Conservation (phyloP, 75 land plant species). For the Ceratopteris richardii region DNA sequence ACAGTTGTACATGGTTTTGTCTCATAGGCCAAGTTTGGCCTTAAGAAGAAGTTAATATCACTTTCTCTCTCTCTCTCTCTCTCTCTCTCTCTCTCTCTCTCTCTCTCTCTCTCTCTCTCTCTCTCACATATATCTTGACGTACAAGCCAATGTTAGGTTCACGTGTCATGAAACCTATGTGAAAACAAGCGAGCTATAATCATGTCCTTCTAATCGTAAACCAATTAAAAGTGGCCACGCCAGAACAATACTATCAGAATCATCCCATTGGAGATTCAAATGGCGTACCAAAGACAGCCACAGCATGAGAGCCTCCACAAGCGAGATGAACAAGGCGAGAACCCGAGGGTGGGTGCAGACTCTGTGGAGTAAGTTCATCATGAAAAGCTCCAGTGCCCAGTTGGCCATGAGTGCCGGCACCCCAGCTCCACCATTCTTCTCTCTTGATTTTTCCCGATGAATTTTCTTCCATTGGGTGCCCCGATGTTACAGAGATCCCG, state of each 20-base stretch:
- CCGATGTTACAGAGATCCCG: too few relatives aligned
- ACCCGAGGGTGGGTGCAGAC: constrained; percentile 13
- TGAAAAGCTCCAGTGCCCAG: constrained; percentile 41
- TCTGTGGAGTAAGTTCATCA: constrained; percentile 54
- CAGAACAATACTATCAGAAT: too few relatives aligned
- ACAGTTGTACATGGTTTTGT: too few relatives aligned
- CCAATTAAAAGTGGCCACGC: too few relatives aligned
- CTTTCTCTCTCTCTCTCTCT: constrained; percentile 1
- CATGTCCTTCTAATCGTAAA: too few relatives aligned
- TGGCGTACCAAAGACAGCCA: constrained; percentile 47
- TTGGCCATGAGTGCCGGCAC: constrained; percentile 92
- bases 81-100: constrained; percentile 1
- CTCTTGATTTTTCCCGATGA: neutral
- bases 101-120: too few relatives aligned
- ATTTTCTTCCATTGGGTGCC: too few relatives aligned
- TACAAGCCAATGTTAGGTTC: neutral
- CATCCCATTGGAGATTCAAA: too few relatives aligned
- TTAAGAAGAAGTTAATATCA: neutral
- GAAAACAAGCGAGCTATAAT: too few relatives aligned
- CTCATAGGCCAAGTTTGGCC: constrained; percentile 4
- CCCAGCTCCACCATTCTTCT: constrained; percentile 74
- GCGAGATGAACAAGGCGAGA: constrained; percentile 40
- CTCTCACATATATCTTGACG: too few relatives aligned
- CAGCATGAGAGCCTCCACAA: constrained; percentile 91
- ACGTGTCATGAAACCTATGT: neutral